phyloP scores from a whole-genome alignment of 2,329 filamentous ascomycete genomes.

The Amphichorda felina region DNA sequence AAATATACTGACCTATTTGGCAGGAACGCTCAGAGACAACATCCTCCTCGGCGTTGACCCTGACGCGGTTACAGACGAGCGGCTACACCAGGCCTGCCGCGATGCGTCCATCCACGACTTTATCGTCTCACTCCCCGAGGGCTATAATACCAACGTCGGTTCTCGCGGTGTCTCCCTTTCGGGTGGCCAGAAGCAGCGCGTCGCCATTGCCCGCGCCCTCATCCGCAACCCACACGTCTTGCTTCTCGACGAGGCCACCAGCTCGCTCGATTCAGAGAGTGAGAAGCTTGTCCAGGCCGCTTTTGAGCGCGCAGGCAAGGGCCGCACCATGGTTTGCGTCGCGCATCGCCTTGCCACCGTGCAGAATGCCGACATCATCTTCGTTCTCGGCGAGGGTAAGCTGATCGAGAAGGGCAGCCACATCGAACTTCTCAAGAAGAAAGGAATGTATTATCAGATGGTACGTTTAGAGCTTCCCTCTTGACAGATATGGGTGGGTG shows the following conservation, averaged over 20 bases:
- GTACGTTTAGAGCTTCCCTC: conserved; percentile 21
- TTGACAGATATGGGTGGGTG: too few relatives aligned
- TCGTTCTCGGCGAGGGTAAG: conserved; percentile 54
- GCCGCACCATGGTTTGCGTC: conserved; percentile 60
- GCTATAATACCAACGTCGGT: conserved; percentile 57
- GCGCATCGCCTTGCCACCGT: conserved; percentile 69
- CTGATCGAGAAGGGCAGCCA: conserved; percentile 43
- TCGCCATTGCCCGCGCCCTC: conserved; percentile 58
- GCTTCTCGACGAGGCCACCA: conserved; percentile 64
- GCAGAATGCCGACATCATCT: conserved; percentile 70
- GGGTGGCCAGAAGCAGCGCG: conserved; percentile 61
- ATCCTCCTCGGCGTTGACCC: conserved; percentile 53
- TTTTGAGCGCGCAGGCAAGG: conserved; percentile 50
- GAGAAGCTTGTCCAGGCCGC: conserved; percentile 54
- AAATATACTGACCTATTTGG: conserved; percentile 3
- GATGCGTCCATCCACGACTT: conserved; percentile 63
- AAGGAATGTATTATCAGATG: conserved; percentile 46
- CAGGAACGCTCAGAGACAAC: conserved; percentile 54
- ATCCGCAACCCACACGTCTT: conserved; percentile 53
- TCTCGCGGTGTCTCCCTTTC: conserved; percentile 54
- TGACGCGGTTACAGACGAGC: conserved; percentile 35
- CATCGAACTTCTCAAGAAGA: conserved; percentile 34
- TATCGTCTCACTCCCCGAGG: conserved; percentile 52
- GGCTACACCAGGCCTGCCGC: conserved; percentile 39
- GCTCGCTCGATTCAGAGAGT: conserved; percentile 52